Conservation (phyloP, 2,329 filamentous ascomycete genomes). For the Elsinoe fawcettii region DNA sequence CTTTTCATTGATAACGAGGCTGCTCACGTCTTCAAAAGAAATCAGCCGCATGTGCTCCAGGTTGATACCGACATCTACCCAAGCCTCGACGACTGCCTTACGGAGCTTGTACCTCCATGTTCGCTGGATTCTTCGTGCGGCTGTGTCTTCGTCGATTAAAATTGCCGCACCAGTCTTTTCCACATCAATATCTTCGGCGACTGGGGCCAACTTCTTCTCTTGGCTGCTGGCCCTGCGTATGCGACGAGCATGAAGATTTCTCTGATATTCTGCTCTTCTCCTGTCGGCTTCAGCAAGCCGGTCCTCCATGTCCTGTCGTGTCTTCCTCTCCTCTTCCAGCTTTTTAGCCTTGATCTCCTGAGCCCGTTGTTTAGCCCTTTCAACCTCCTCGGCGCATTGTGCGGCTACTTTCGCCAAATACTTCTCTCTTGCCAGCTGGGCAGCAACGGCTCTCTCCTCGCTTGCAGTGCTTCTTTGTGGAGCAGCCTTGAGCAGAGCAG, state of each 20-base stretch:
- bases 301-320: constrained; percentile 70
- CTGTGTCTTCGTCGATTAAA: constrained; percentile 51
- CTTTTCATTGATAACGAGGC: constrained; percentile 57
- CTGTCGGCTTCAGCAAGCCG: constrained; percentile 69
- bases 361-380: constrained; percentile 73
- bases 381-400: constrained; percentile 73
- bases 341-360: constrained; percentile 74
- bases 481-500: constrained; percentile 64
- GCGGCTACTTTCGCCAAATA: constrained; percentile 76
- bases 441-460: constrained; percentile 69
- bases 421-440: constrained; percentile 68
- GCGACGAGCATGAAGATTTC: constrained; percentile 42
- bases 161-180: constrained; percentile 38
- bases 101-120: constrained; percentile 59
- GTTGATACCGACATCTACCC: constrained; percentile 58
- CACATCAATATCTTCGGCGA: constrained; percentile 41
- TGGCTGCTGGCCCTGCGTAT: constrained; percentile 32
- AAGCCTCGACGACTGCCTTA: constrained; percentile 56
- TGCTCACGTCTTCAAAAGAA: constrained; percentile 66
- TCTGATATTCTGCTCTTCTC: constrained; percentile 51
- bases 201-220: constrained; percentile 45
- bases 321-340: constrained; percentile 62
- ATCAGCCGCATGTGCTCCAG: constrained; percentile 63
- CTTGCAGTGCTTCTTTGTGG: constrained; percentile 54
- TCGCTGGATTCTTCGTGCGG: constrained; percentile 59